phyloP scores from a whole-genome alignment of 225 moss, liverwort and hornwort genomes.

The Physcomitrium patens region DNA sequence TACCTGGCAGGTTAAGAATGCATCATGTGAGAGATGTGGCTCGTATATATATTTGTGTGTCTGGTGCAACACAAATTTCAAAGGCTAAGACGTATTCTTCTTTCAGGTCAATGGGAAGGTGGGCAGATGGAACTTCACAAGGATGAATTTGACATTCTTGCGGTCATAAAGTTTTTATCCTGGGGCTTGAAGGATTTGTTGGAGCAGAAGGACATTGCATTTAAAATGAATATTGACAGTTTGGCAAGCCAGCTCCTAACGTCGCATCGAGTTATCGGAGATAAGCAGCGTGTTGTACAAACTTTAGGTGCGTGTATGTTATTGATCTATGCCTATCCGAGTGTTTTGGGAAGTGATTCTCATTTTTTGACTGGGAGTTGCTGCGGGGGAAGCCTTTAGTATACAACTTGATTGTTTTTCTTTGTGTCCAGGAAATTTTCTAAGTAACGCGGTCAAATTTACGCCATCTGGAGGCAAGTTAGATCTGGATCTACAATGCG shows the following conservation, averaged over 20 bases:
- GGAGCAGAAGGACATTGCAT: slow-evolving; percentile 68
- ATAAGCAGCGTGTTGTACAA: slow-evolving; percentile 80
- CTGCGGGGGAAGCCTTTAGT: background rate
- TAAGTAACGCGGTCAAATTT: slow-evolving; percentile 81
- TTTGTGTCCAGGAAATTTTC: slow-evolving; percentile 60
- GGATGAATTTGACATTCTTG: slow-evolving; percentile 77
- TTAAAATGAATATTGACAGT: slow-evolving; percentile 67
- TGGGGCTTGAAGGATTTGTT: slow-evolving; percentile 81
- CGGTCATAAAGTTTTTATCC: slow-evolving; percentile 70
- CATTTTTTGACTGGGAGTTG: background rate
- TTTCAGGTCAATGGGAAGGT: slow-evolving; percentile 84
- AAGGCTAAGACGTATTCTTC: background rate
- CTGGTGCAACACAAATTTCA: background rate
- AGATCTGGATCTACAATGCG: slow-evolving; percentile 64
- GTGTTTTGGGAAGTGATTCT: too few relatives aligned
- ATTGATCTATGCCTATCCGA: background rate
- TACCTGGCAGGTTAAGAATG: accelerated
- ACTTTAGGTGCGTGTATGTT: slow-evolving; percentile 54
- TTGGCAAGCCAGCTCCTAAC: slow-evolving; percentile 53
- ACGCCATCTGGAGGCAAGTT: slow-evolving; percentile 70
- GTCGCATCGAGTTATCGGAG: slow-evolving; percentile 62
- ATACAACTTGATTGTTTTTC: background rate
- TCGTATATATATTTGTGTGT: too few relatives aligned
- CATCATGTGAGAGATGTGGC: background rate
- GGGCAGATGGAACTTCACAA: slow-evolving; percentile 74